Evolutionary conservation across 2,329 filamentous ascomycete species (phyloP), one percentile per base, ranked within the genome.

Genomic region (Ceratocystis lukuohia): DNA sequence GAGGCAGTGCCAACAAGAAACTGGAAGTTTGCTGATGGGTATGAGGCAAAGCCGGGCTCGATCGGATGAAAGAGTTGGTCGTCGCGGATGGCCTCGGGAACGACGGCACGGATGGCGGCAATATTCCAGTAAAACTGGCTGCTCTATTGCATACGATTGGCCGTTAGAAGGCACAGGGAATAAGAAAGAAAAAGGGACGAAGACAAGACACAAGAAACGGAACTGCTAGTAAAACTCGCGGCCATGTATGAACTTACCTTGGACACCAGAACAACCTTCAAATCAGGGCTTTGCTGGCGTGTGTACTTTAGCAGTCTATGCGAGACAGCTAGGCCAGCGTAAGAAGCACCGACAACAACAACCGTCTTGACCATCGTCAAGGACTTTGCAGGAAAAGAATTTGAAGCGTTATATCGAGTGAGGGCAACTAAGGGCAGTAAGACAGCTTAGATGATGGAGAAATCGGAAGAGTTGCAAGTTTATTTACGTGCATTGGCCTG

Each of bases 81-180:
- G 68, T 82, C 79, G 46, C 75, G 76, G 71, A 83, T 69, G 62
- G 76, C 69, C 46, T 76, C 79, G 2, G 82, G 81, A 59, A 84
- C 74, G 69, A 84, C 78, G 72, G 80, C 81, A 61, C 82, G 80
- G 56, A 83, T 78, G 0, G 82, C 78, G 30, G 81, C 82, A 4
- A 84, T 66, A 73, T 83, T 84, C 82, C 81, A 84, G 75, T 79
- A 84, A 70, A 84, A 81, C 70, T 84, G 81, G 69, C 76, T 79
- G 70, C 79, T 84, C 79, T 84, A 37, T 25, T 30, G n/a, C 10
- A 20, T 17, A 41, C 12, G 33, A 17, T 56, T 46, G 57, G 28
- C n/a, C 17, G 53, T 22, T 22, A 66, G 63, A 25, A 53, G 33
- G 45, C 37, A 41, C 37, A 15, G n/a, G 15, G 17, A 22, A 37